Conservation (phyloP, 1,284 basidiomycete species). For the Apiotrichum akiyoshidainum region DNA sequence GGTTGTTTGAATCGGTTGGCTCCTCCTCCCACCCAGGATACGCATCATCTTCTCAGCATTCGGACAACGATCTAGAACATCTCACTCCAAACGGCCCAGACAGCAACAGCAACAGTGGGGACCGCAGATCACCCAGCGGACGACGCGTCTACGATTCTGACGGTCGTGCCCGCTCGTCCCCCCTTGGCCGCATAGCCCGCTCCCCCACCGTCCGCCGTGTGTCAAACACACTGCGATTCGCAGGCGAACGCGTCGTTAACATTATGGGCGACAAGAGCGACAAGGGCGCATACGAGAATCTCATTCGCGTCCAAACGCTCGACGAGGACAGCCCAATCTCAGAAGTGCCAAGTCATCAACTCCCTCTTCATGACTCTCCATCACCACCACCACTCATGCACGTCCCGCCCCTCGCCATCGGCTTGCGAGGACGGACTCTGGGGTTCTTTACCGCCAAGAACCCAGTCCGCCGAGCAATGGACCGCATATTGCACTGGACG, state of each 20-base stretch:
- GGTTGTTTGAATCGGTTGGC: not conserved
- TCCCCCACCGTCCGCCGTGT: constrained; percentile 39
- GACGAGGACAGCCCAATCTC: constrained; percentile 18
- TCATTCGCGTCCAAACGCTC: constrained; percentile 24
- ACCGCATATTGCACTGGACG: constrained; percentile 66
- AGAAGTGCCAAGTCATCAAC: not conserved
- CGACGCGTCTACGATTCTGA: constrained; percentile 27
- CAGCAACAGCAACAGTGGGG: not conserved
- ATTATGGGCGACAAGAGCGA: constrained; percentile 56
- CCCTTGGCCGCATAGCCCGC: constrained; percentile 24
- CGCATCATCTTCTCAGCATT: not conserved
- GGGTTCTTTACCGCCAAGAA: constrained; percentile 71
- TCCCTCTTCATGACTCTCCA: not conserved
- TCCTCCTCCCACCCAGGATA: not conserved
- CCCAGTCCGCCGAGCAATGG: constrained; percentile 62
- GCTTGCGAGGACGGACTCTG: constrained; percentile 75
- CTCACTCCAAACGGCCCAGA: constrained; percentile 7
- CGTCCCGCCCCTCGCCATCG: constrained; percentile 20
- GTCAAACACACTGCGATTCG: constrained; percentile 35
- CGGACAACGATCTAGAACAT: constrained; percentile 10
- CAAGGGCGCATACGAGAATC: constrained; percentile 47
- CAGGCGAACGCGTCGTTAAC: constrained; percentile 69
- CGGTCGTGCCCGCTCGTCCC: constrained; percentile 17
- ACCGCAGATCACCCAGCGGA: constrained; percentile 9
- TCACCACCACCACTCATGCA: constrained; percentile 13